Conservation (phyloP, 129 eudicot genomes). For the Calendula officinalis region DNA sequence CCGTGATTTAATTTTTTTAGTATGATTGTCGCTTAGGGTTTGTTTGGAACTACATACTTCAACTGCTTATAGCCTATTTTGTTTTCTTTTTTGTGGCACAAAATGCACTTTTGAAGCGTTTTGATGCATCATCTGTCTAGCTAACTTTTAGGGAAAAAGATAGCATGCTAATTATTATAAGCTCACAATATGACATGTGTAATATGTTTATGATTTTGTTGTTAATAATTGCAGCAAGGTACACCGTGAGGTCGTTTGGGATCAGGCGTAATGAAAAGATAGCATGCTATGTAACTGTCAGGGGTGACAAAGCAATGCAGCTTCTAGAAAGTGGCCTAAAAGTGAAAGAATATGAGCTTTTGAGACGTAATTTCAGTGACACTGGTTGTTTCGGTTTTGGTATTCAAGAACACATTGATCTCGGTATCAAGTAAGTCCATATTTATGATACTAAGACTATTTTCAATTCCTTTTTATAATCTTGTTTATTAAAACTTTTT, state of each 20-base stretch:
- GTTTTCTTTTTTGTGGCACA: no score
- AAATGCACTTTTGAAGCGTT: no score
- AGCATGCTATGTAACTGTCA: slow-evolving; percentile 44
- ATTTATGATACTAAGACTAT: background rate
- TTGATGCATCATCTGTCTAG: no score
- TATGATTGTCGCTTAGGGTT: no score
- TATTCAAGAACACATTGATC: slow-evolving; percentile 47
- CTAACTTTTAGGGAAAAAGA: no score
- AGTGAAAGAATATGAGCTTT: slow-evolving; percentile 46
- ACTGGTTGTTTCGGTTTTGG: slow-evolving; percentile 48
- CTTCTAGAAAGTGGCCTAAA: slow-evolving; percentile 42
- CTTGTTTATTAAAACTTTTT: background rate
- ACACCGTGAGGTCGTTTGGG: slow-evolving; percentile 40
- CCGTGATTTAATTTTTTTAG: no score
- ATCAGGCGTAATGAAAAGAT: slow-evolving; percentile 50
- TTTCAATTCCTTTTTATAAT: background rate
- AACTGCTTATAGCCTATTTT: no score
- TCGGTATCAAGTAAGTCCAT: slow-evolving; percentile 41
- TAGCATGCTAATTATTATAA: no score
- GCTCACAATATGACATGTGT: background rate
- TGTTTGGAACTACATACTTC: no score
- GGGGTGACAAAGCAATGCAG: slow-evolving; percentile 49
- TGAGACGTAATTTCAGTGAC: slow-evolving; percentile 46
- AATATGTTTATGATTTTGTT: background rate
- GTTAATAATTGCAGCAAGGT: slow-evolving; percentile 31